Percentiles rank a stretch among this genome's conserved stretches.
Conservation (phyloP, 2,329 filamentous ascomycete species). For the Pyricularia pennisetigena region DNA sequence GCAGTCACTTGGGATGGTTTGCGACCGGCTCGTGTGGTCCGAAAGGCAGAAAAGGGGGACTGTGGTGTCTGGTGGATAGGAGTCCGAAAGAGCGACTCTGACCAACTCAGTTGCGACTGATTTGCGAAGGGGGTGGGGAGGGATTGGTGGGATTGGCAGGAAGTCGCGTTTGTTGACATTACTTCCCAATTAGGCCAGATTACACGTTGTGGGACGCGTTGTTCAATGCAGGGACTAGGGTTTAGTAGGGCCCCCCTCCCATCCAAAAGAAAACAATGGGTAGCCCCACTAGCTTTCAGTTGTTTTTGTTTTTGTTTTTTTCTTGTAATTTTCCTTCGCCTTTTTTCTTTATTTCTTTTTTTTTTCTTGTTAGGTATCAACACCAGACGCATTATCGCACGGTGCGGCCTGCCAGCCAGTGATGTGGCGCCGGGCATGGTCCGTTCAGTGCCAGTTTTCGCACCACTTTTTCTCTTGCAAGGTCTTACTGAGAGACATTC, state of each 20-base stretch:
- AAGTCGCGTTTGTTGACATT: not conserved
- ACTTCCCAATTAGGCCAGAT: not conserved
- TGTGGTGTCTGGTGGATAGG: not conserved
- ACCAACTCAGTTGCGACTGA: not conserved
- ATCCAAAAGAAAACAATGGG: not conserved
- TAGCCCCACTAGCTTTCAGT: not conserved
- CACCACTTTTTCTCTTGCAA: not conserved
- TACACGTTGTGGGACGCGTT: not conserved
- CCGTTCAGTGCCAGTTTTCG: not conserved
- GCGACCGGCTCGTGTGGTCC: not conserved
- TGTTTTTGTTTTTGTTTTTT: not conserved
- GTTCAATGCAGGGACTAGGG: not conserved
- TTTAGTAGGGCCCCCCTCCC: not conserved
- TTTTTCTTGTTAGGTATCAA: not conserved
- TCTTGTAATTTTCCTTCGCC: not conserved
- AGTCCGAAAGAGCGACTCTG: not conserved
- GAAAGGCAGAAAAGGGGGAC: not conserved
- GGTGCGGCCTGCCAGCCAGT: not conserved
- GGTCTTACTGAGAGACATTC: not conserved
- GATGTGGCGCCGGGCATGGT: not conserved
- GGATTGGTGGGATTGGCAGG: not conserved
- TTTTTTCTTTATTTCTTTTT: not conserved
- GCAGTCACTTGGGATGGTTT: not conserved
- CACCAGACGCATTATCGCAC: not conserved
- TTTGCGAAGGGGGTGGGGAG: not conserved